phyloP scores from a whole-genome alignment of 2,329 filamentous ascomycete genomes.

The Aquanectria penicillioides region DNA sequence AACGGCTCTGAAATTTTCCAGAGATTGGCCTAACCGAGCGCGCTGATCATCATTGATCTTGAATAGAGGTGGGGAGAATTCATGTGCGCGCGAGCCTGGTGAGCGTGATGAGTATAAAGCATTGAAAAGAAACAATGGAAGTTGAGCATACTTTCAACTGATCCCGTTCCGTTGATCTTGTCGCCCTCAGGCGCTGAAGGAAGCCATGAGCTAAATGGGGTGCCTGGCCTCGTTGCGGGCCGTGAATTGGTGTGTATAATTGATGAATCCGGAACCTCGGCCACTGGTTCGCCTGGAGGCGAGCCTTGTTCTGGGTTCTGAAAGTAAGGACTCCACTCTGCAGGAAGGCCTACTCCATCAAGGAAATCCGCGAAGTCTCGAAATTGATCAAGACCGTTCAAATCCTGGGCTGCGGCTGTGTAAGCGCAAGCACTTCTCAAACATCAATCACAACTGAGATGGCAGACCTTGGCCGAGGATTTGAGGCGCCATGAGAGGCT shows the following conservation, averaged over 20 bases:
- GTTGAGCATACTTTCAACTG: slow-evolving; percentile 10
- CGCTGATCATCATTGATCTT: slow-evolving; percentile 49
- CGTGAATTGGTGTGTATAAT: background rate
- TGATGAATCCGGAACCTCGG: slow-evolving; percentile 26
- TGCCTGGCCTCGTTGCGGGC: slow-evolving; percentile 38
- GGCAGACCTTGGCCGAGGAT: slow-evolving; percentile 39
- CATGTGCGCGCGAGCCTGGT: slow-evolving; percentile 27
- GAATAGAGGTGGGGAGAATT: slow-evolving; percentile 34
- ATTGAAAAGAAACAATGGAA: background rate
- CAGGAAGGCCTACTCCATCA: slow-evolving; percentile 49
- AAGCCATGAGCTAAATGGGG: slow-evolving; percentile 51
- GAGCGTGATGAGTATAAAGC: background rate
- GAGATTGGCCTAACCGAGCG: slow-evolving; percentile 33
- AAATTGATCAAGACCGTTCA: slow-evolving; percentile 46
- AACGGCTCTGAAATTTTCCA: slow-evolving; percentile 43
- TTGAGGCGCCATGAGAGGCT: slow-evolving; percentile 16
- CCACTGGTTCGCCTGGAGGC: slow-evolving; percentile 21
- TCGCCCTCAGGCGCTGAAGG: slow-evolving; percentile 48
- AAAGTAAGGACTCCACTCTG: slow-evolving; percentile 52
- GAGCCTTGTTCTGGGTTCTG: slow-evolving; percentile 34
- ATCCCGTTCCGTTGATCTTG: slow-evolving; percentile 32
- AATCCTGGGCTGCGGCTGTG: background rate
- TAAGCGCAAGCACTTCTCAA: background rate
- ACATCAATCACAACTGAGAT: too few species aligned
- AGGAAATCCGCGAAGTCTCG: slow-evolving; percentile 51